These are phyloP conservation scores for Aspergillus glaucus DNA, from an alignment of 2,329 filamentous ascomycete species.

Conservation along the genomic window DNA sequence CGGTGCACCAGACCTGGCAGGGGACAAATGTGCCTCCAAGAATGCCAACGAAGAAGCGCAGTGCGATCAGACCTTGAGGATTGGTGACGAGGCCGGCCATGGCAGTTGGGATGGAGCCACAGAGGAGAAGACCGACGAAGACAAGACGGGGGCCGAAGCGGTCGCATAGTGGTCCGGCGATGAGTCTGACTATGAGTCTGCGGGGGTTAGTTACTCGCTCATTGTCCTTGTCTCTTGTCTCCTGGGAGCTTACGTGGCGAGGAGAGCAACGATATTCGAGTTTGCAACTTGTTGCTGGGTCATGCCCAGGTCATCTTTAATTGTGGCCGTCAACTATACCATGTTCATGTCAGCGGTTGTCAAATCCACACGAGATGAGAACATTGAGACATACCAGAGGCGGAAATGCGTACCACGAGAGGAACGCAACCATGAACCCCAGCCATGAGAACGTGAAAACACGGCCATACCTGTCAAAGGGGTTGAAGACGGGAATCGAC, in stretches of 20 bases:
- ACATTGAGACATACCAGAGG: constrained; percentile 56
- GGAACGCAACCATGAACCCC: constrained; percentile 80
- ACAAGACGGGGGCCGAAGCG: constrained; percentile 72
- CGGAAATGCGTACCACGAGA: constrained; percentile 87
- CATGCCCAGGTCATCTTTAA: constrained; percentile 70
- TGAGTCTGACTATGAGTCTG: constrained; percentile 66
- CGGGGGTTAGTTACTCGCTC: constrained; percentile 1
- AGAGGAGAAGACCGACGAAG: constrained; percentile 69
- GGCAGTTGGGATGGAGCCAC: constrained; percentile 73
- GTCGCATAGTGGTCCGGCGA: constrained; percentile 81
- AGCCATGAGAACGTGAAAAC: constrained; percentile 89
- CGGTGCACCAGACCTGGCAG: constrained; percentile 88
- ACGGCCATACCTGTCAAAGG: constrained; percentile 70
- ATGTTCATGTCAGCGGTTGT: constrained; percentile 12
- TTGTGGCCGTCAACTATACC: constrained; percentile 61
- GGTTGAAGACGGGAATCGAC: constrained; percentile 72
- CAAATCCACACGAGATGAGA: background rate
- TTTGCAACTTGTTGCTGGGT: constrained; percentile 68
- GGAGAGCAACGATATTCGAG: constrained; percentile 80
- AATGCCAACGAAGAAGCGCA: constrained; percentile 41
- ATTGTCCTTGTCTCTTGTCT: background rate
- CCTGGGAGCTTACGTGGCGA: constrained; percentile 52
- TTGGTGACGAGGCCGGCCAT: constrained; percentile 71
- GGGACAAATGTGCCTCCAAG: constrained; percentile 40
- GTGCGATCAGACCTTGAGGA: constrained; percentile 46